Conservation (phyloP, 192 early-diverging fungal species). For the Coemansia umbellata region DNA sequence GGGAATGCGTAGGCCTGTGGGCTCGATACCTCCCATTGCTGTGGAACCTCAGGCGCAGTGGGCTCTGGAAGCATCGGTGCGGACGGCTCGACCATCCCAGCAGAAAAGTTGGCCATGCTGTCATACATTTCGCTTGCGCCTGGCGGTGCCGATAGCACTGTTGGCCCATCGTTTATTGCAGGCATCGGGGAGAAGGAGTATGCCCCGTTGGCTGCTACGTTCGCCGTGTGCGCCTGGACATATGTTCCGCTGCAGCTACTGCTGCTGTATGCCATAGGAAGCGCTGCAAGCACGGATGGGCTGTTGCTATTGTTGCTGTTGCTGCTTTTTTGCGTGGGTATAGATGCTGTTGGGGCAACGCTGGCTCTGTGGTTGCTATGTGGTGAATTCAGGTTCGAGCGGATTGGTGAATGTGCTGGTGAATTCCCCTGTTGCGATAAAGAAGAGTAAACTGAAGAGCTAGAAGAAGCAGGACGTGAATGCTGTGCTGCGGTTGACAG, state of each 20-base stretch:
- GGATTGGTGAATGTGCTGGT: neutral
- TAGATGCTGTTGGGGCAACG: conserved; percentile 4
- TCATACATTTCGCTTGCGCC: conserved; percentile 4
- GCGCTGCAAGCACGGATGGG: neutral
- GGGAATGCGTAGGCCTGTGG: conserved; percentile 29
- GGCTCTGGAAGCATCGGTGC: conserved; percentile 43
- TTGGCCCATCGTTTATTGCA: conserved; percentile 8
- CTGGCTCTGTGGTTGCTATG: conserved; percentile 12
- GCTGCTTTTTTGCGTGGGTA: conserved; percentile 1
- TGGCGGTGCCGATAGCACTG: conserved; percentile 40
- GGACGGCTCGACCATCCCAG: conserved; percentile 35
- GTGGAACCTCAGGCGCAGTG: conserved; percentile 42
- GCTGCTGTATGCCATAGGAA: neutral
- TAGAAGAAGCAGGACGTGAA: conserved; percentile 22
- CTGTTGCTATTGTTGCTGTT: neutral
- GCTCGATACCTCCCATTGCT: conserved; percentile 15
- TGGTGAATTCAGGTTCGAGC: conserved; percentile 13
- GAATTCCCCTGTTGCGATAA: conserved; percentile 9
- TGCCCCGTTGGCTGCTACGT: neutral
- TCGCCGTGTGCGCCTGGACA: neutral
- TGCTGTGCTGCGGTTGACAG: neutral
- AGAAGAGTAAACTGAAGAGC: conserved; percentile 27
- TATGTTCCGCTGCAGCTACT: too few species aligned
- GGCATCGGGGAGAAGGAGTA: conserved; percentile 12
- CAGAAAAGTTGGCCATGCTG: neutral